Conservation (phyloP, 208 protist species). For the Crithidia bombi region DNA sequence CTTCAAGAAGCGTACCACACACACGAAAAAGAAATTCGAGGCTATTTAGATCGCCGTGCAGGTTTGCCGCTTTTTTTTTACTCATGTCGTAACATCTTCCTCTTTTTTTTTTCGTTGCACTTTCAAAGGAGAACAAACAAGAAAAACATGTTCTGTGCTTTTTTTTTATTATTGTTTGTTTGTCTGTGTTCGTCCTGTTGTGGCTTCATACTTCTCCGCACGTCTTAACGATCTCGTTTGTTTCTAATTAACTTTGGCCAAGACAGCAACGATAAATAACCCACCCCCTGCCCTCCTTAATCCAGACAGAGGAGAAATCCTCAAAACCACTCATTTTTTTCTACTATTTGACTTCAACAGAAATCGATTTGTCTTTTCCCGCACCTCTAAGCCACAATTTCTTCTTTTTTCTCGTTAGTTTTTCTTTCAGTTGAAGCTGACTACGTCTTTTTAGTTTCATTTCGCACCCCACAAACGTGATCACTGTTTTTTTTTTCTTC, state of each 20-base stretch:
- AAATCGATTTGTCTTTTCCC: constrained; percentile 11
- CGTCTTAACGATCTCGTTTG: too few relatives aligned
- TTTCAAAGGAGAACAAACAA: constrained; percentile 6
- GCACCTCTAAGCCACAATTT: not conserved
- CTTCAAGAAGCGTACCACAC: too few relatives aligned
- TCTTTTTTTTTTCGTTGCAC: constrained; percentile 1
- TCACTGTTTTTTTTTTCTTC: not conserved
- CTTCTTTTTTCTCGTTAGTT: not conserved
- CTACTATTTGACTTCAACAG: constrained; percentile 10
- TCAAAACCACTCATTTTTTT: constrained; percentile 16
- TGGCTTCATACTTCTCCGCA: not conserved
- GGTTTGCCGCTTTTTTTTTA: not conserved
- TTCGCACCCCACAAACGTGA: too few relatives aligned
- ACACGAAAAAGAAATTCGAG: not conserved
- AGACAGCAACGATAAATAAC: not conserved
- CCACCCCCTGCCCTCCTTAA: constrained; percentile 26
- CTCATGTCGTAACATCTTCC: not conserved
- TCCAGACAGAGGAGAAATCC: constrained; percentile 24
- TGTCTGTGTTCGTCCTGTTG: constrained; percentile 2
- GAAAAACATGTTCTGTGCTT: not conserved
- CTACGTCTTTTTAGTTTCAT: too few relatives aligned
- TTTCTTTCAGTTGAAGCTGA: not conserved
- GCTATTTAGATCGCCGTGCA: not conserved
- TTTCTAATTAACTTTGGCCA: too few relatives aligned
- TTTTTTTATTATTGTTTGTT: constrained; percentile 8